These are phyloP conservation scores for Candida succiphila DNA, from an alignment of 805 yeast species.

Conservation along the genomic window DNA sequence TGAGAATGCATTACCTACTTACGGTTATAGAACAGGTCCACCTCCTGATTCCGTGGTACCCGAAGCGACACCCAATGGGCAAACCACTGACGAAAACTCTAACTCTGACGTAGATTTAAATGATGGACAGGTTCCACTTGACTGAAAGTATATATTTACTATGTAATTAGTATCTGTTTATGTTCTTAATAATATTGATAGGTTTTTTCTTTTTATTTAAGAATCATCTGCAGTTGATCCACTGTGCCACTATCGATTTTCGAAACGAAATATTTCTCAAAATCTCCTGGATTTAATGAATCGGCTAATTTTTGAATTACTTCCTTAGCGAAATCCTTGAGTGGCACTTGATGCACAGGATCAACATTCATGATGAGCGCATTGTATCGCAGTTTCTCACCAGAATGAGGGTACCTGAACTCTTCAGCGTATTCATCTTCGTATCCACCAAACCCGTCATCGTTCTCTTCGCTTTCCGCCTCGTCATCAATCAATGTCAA, in stretches of 20 bases:
- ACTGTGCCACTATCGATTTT: constrained; percentile 20
- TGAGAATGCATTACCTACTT: constrained; percentile 13
- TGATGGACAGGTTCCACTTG: too few species aligned
- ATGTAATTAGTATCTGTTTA: too few species aligned
- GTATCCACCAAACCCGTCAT: constrained; percentile 7
- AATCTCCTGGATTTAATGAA: constrained; percentile 19
- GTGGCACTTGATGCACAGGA: constrained; percentile 43
- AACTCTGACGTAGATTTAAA: constrained; percentile 1
- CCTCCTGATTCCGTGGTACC: too few species aligned
- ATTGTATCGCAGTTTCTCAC: constrained; percentile 35
- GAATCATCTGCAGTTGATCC: constrained; percentile 20
- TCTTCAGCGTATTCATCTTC: constrained; percentile 17
- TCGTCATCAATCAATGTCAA: constrained; percentile 13
- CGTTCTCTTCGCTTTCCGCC: constrained; percentile 11
- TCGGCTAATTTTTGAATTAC: constrained; percentile 19
- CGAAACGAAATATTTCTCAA: constrained; percentile 23
- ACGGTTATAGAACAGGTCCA: constrained; percentile 19
- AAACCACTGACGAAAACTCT: not conserved
- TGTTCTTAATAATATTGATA: too few species aligned
- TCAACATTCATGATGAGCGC: constrained; percentile 28
- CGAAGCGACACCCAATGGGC: not conserved
- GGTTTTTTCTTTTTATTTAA: too few species aligned
- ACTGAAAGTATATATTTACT: too few species aligned
- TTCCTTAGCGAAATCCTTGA: constrained; percentile 32
- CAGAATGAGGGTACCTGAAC: constrained; percentile 18